Evolutionary conservation across 2,329 filamentous ascomycete genomes (phyloP), one percentile per base, ranked within the genome.

Genomic region (Rutstroemia sp.): DNA sequence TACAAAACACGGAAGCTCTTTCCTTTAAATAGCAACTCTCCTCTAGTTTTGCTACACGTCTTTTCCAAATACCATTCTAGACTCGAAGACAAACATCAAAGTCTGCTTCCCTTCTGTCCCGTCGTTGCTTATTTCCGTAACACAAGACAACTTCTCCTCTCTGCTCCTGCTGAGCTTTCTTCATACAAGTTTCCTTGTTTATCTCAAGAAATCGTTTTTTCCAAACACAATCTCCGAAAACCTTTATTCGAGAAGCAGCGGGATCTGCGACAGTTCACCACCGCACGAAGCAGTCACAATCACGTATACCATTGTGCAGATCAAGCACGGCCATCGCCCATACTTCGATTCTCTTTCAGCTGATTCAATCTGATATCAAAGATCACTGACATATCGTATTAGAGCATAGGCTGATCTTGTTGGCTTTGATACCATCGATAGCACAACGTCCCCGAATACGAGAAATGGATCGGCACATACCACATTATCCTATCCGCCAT

Each of bases 71-170:
- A 23, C 18, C 6, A 12, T 12, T 44, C 8, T 23, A 3, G 21
- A 34, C 30, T 34, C 12, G 10, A 34, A 34, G 7, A 34, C 30
- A 34, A 14, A 34, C 30, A 34, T 12, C 9, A 45, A 50, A 12
- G 21, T 49, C 25, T 16, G 10, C 46, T 21, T 34, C 46, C 30
- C 16, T 50, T 50, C 23, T 39, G 44, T 38, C 23, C 9, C 18
- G n/a, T 25, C 46, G 19, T 56, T 56, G 16, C 53, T 45, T 56
- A 30, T n/a, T 38, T 18, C 42, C 50, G 46, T 50, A 50, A 39
- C 37, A 44, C 41, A 45, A 37, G 49, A 34, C 25, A 19, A 25
- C n/a, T 12, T 34, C 27, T 19, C 27, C 16, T 44, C 42, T 19
- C 25, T 44, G 45, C 21, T 50, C 37, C 21, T 38, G 37, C 34